A percentile compares a stretch with the other conserved stretches of the same genome.
These are phyloP conservation scores for Eimeria nieschulzi DNA, from an alignment of 169 alveolate genomes.

Conservation along the genomic window DNA sequence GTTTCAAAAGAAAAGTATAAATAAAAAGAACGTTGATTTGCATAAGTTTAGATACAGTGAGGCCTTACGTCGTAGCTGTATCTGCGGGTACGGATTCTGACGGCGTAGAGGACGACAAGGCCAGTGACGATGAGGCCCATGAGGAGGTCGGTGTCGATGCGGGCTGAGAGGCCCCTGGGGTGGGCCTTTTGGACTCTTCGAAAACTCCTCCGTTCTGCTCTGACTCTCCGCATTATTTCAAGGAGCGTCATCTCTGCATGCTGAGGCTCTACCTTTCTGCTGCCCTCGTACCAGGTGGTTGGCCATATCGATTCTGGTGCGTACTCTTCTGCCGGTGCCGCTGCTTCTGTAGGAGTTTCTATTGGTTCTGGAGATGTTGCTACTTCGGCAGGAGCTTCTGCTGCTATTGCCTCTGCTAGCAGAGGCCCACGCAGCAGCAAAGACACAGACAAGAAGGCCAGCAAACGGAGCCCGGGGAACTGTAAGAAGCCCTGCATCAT, in stretches of 20 bases:
- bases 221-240: not conserved
- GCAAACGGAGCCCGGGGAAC: too few species aligned
- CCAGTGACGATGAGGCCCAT: constrained; percentile 6
- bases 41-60: not conserved
- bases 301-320: not conserved
- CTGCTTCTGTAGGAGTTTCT: not conserved
- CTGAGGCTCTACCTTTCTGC: not conserved
- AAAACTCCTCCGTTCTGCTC: not conserved
- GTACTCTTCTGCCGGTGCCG: not conserved
- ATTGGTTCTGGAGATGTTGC: not conserved
- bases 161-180: not conserved
- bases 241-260: not conserved
- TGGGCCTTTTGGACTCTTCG: not conserved
- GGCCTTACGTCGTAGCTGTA: constrained; percentile 15
- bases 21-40: too few species aligned
- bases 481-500: too few species aligned
- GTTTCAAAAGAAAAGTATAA: too few species aligned
- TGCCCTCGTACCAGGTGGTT: not conserved
- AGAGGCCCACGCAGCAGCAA: too few species aligned
- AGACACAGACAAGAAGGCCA: too few species aligned
- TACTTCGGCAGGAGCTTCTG: not conserved
- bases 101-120: constrained; percentile 12
- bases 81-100: constrained; percentile 9
- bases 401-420: not conserved
- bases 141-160: not conserved